These are phyloP conservation scores for Fusarium coicis DNA, from an alignment of 2,329 filamentous ascomycete species.

Conservation along the genomic window DNA sequence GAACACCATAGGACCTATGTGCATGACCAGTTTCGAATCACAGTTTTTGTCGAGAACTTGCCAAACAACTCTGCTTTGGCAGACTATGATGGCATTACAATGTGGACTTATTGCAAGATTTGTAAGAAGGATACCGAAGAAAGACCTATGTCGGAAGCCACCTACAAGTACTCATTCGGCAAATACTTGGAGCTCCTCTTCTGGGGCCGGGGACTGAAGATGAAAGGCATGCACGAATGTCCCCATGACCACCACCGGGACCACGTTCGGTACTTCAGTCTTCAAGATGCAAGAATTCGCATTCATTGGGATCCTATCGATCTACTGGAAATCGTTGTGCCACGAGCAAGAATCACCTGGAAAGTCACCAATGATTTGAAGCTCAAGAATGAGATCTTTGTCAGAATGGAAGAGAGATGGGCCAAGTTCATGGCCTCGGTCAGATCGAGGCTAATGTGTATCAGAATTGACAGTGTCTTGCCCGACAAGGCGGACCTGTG, in stretches of 20 bases:
- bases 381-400: conserved; percentile 92
- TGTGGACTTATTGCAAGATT: conserved; percentile 97
- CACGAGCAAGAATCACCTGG: conserved; percentile 91
- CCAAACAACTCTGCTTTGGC: conserved; percentile 55
- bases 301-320: conserved; percentile 95
- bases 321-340: conserved; percentile 93
- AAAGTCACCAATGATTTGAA: conserved; percentile 94
- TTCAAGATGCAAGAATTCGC: conserved; percentile 84
- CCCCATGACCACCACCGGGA: conserved; percentile 93
- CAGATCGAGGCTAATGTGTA: conserved; percentile 82
- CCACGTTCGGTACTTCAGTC: conserved; percentile 92
- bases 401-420: conserved; percentile 82
- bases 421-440: conserved; percentile 90
- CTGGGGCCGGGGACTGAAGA: conserved; percentile 87
- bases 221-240: conserved; percentile 76
- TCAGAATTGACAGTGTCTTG: conserved; percentile 90
- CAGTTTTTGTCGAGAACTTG: conserved; percentile 79
- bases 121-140: conserved; percentile 92
- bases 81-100: conserved; percentile 77
- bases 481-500: conserved; percentile 88
- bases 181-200: conserved; percentile 99
- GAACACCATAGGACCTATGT: conserved; percentile 98
- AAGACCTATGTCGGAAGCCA: conserved; percentile 90
- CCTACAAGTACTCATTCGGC: conserved; percentile 98
- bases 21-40: conserved; percentile 93